A percentile compares a stretch with the other conserved stretches of the same genome.
phyloP scores from a whole-genome alignment of 1,139 yeast genomes.

The Pichia sp. region DNA sequence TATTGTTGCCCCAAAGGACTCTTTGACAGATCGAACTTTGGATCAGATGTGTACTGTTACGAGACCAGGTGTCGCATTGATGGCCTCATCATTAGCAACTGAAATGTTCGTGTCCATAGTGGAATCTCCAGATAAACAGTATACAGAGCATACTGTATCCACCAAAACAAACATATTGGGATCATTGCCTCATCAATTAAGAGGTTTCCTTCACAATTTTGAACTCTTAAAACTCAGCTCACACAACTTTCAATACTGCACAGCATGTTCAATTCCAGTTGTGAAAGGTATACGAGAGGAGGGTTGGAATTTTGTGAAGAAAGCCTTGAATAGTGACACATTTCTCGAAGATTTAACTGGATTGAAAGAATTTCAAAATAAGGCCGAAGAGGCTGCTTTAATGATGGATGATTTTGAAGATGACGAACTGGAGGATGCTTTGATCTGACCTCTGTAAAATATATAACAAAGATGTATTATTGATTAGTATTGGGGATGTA shows the following conservation, averaged over 20 bases:
- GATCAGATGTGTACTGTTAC: conserved; percentile 99
- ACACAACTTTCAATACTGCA: conserved; percentile 68
- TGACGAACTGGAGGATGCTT: conserved; percentile 24
- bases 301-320: conserved; percentile 78
- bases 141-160: conserved; percentile 35
- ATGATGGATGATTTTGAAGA: conserved; percentile 37
- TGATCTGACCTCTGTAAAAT: no score
- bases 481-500: no score
- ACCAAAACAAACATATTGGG: conserved; percentile 45
- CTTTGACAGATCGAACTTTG: conserved; percentile 72
- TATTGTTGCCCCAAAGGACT: conserved; percentile 88
- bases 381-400: conserved; percentile 57
- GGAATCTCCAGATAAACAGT: conserved; percentile 53
- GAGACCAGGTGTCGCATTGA: conserved; percentile 86
- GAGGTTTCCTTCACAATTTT: conserved; percentile 73
- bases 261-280: conserved; percentile 72
- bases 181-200: conserved; percentile 75
- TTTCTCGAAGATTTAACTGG: conserved; percentile 78
- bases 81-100: conserved; percentile 84
- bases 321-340: conserved; percentile 56
- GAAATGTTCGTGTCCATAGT: conserved; percentile 70
- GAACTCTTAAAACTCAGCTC: conserved; percentile 58
- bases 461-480: no score
- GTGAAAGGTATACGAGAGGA: conserved; percentile 38
- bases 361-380: conserved; percentile 58